These are phyloP conservation scores for Trichophaea hybrida DNA, from an alignment of 2,329 filamentous ascomycete genomes.

Conservation along the genomic window DNA sequence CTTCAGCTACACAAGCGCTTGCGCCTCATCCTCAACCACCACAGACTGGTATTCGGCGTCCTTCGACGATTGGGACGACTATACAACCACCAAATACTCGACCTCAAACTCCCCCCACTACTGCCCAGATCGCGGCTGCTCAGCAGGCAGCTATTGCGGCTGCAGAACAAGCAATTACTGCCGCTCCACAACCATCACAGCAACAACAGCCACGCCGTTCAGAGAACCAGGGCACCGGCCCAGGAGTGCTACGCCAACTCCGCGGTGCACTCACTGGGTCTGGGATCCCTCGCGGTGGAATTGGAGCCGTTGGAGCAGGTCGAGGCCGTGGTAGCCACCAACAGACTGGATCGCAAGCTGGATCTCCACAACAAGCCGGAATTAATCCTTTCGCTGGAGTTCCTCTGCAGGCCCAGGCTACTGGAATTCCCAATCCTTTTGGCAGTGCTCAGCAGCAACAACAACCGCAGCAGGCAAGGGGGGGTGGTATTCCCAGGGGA, in stretches of 20 bases:
- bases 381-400: not conserved
- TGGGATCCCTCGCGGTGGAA: constrained; percentile 25
- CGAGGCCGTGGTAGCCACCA: constrained; percentile 8
- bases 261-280: constrained; percentile 23
- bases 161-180: not conserved
- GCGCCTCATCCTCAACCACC: constrained; percentile 13
- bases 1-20: constrained; percentile 10
- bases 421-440: constrained; percentile 2
- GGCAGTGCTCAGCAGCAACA: not conserved
- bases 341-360: no score
- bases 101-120: constrained; percentile 3
- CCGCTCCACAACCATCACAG: not conserved
- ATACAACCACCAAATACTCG: not conserved
- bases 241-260: constrained; percentile 21
- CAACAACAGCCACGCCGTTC: constrained; percentile 1
- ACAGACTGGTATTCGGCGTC: constrained; percentile 9
- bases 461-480: constrained; percentile 7
- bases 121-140: constrained; percentile 6
- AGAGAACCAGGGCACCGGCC: constrained; percentile 21
- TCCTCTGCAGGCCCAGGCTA: not conserved
- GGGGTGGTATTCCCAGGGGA: constrained; percentile 8
- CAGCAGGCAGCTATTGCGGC: constrained; percentile 10
- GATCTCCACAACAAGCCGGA: no score
- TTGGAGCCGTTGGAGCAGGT: constrained; percentile 6
- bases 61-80: not conserved